Evolutionary conservation across 805 yeast genomes (phyloP).

Genomic region (Zygosaccharomyces siamensis): DNA sequence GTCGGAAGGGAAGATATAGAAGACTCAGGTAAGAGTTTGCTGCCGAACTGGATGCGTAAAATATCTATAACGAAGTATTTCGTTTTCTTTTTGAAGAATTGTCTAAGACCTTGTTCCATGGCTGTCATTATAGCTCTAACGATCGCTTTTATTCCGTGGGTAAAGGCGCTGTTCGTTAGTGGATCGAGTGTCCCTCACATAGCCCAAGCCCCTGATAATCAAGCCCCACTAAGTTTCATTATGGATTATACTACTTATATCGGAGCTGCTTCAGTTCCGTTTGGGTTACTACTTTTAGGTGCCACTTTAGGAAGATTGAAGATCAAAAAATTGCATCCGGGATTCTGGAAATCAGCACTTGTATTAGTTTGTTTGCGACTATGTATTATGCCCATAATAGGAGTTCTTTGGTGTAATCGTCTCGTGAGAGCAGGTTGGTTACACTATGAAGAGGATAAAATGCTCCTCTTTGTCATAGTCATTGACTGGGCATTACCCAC

Average conservation of each 20-base stretch:
- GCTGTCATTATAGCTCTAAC: conserved; percentile 60
- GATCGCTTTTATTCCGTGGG: conserved; percentile 84
- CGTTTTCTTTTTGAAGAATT: conserved; percentile 45
- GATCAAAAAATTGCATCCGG: conserved; percentile 55
- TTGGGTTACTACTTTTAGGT: conserved; percentile 80
- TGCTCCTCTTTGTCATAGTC: conserved; percentile 70
- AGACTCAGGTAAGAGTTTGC: conserved; percentile 26
- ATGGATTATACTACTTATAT: conserved; percentile 77
- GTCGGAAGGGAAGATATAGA: conserved; percentile 31
- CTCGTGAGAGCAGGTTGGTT: conserved; percentile 66
- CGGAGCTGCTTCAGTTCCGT: conserved; percentile 86
- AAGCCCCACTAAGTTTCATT: conserved; percentile 80
- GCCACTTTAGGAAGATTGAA: conserved; percentile 80
- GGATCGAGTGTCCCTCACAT: conserved; percentile 43
- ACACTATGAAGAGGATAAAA: conserved; percentile 40
- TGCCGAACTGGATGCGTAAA: conserved; percentile 28
- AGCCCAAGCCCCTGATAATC: conserved; percentile 76
- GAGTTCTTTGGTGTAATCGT: conserved; percentile 59
- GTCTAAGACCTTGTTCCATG: conserved; percentile 67
- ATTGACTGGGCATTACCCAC: conserved; percentile 79
- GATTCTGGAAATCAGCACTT: conserved; percentile 63
- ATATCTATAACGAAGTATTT: conserved; percentile 28
- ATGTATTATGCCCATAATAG: conserved; percentile 75
- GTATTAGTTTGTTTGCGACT: conserved; percentile 54
- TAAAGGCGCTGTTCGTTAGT: conserved; percentile 63